Conservation (phyloP, 1,284 basidiomycete genomes). For the Bjerkandera adusta region DNA sequence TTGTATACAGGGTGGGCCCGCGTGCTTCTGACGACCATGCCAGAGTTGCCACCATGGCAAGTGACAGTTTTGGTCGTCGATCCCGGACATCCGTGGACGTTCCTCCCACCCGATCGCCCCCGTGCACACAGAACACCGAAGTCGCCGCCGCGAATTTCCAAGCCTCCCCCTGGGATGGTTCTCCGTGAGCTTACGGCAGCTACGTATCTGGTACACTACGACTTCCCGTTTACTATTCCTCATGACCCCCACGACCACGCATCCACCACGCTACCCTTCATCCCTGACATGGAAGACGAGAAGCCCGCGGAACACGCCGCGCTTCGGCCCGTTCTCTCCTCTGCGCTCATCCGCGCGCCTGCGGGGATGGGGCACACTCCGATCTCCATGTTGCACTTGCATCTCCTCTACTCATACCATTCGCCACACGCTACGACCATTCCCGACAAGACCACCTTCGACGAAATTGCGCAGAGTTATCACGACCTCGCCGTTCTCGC, state of each 20-base stretch:
- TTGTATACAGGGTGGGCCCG: too few species aligned
- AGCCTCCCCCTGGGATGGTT: conserved; percentile 16
- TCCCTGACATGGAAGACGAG: conserved; percentile 34
- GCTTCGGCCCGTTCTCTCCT: conserved; percentile 52
- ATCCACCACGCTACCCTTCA: conserved; percentile 18
- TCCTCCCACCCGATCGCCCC: conserved; percentile 20
- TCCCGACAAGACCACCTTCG: conserved; percentile 39
- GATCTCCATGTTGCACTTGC: conserved; percentile 54
- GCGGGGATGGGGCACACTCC: conserved; percentile 36
- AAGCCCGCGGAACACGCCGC: conserved; percentile 31
- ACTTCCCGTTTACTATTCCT: conserved; percentile 5
- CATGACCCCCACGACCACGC: conserved; percentile 17
- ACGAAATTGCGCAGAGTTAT: conserved; percentile 65
- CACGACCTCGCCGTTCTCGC: conserved; percentile 65
- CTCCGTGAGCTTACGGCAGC: conserved; percentile 14
- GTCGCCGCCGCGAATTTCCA: conserved; percentile 11
- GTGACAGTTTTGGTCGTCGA: conserved; percentile 58
- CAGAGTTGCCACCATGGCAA: conserved; percentile 43
- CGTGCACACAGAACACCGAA: conserved; percentile 2
- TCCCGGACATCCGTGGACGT: conserved; percentile 51
- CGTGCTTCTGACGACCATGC: conserved; percentile 32
- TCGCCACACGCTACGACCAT: conserved; percentile 29
- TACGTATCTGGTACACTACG: conserved; percentile 17
- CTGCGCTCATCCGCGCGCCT: conserved; percentile 54
- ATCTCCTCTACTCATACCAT: conserved; percentile 46